A percentile compares a stretch with the other conserved stretches of the same genome.
These are phyloP conservation scores for Aspergillus spinulosporus DNA, from an alignment of 2,329 filamentous ascomycete genomes.

Conservation along the genomic window DNA sequence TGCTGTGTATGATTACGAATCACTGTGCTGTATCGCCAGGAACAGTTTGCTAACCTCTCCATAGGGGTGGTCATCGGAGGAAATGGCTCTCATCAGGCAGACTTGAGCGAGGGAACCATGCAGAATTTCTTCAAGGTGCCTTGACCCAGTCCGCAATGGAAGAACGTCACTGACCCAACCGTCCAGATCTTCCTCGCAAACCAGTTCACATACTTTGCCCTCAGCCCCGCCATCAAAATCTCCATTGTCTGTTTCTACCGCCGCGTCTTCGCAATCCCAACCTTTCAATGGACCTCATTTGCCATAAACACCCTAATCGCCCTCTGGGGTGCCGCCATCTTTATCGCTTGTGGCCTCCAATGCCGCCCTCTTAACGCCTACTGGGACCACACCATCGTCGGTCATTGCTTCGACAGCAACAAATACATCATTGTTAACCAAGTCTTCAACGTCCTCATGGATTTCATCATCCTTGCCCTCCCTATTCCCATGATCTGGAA, in stretches of 20 bases:
- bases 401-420: slow-evolving; percentile 30
- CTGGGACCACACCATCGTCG: slow-evolving; percentile 31
- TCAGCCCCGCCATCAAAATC: slow-evolving; percentile 36
- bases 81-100: slow-evolving; percentile 28
- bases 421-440: slow-evolving; percentile 37
- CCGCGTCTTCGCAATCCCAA: slow-evolving; percentile 33
- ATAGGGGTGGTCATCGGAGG: slow-evolving; percentile 36
- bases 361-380: slow-evolving; percentile 33
- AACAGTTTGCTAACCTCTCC: neutral
- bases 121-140: slow-evolving; percentile 34
- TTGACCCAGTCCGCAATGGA: neutral
- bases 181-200: slow-evolving; percentile 36
- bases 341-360: slow-evolving; percentile 35
- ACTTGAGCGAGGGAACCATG: slow-evolving; percentile 25
- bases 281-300: slow-evolving; percentile 30
- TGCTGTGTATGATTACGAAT: slow-evolving; percentile 28
- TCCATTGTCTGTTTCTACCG: slow-evolving; percentile 40
- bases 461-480: slow-evolving; percentile 34
- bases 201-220: slow-evolving; percentile 37
- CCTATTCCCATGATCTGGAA: slow-evolving; percentile 38
- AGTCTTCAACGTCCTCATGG: slow-evolving; percentile 35
- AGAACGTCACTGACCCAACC: slow-evolving; percentile 1
- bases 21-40: neutral
- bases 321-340: slow-evolving; percentile 32
- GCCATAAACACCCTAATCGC: slow-evolving; percentile 31